Base-by-base conservation (phyloP, 352 stramenopile genomes). In the Globisporangium parvum region DNA sequence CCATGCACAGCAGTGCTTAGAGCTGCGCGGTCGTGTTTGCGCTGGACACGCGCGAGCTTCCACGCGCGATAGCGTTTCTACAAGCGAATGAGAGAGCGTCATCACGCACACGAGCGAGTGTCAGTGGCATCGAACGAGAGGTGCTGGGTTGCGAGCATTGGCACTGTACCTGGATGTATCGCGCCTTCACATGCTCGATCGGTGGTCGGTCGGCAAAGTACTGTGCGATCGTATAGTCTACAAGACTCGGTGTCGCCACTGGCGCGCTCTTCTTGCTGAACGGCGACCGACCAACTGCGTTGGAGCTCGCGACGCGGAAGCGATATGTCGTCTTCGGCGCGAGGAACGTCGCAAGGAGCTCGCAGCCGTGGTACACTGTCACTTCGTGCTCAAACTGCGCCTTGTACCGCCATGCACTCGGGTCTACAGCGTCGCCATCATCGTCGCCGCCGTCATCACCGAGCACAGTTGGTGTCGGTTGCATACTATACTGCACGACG, bases 181-280 rank as follows among this genome's bases (percentile, higher is more conserved):
- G 60, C 4, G 81, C 73, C 42, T 77, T 79, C n/a, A 49, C 53
- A 47, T 91, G 77, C 52, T 91, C 78, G 15, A 75, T 53, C 15
- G 41, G 26, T 24, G 76, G 76, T 0, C 79, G 72, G 37, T 68
- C 55, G 9, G 69, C 66, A 47, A 85, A 85, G 47, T 89, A 91
- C 26, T 49, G 68, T 1, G 65, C 55, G 58, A 91, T 71, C 23
- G 81, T 91, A 58, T 79, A 85, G 28, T 77, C 71, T 10, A 88
- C 75, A 20, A 91, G 77, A 59, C 77, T 89, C 14, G 81, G 81
- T 11, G 75, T 89, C 10, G 46, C 50, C 46, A 79, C 55, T 15
- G 70, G 28, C 0, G 46, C 50, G 4, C 71, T 80, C 51, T 67
- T 65, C 6, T 62, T 55, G 51, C 76, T 87, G 42, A 74, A 80